Evolutionary conservation across 2,329 filamentous ascomycete genomes (phyloP).

Genomic region (Calonectria crousiana): DNA sequence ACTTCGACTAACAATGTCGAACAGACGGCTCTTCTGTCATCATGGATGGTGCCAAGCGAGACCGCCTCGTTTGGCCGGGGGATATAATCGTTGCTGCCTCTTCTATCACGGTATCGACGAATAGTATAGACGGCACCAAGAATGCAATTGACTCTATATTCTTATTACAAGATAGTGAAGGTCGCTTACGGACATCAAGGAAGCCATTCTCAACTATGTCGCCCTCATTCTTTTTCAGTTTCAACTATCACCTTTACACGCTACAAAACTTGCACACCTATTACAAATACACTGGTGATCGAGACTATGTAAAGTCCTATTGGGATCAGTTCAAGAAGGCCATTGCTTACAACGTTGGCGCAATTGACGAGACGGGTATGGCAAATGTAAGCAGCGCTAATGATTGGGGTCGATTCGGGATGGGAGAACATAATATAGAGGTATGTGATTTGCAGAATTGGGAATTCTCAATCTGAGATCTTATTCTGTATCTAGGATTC

Average conservation of each 20-base stretch:
- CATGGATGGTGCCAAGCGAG: neutral
- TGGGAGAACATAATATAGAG: neutral
- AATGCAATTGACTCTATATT: neutral
- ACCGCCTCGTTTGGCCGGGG: neutral
- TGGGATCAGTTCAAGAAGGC: neutral
- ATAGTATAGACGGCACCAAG: neutral
- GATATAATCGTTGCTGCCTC: neutral
- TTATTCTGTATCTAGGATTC: neutral
- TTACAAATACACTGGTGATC: neutral
- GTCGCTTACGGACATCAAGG: neutral
- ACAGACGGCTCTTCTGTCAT: neutral
- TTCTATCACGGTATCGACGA: neutral
- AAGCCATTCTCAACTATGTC: neutral
- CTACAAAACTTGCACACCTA: neutral
- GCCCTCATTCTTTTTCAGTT: neutral
- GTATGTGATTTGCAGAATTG: too few species aligned
- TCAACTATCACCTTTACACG: neutral
- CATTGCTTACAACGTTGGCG: neutral
- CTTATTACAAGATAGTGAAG: neutral
- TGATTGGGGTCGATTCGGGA: neutral
- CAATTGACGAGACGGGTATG: neutral
- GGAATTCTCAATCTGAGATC: neutral
- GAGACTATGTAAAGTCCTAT: neutral
- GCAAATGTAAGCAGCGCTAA: neutral
- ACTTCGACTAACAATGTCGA: neutral